Base-by-base conservation (phyloP, 208 protist species). In the Crithidia acanthocephali region DNA sequence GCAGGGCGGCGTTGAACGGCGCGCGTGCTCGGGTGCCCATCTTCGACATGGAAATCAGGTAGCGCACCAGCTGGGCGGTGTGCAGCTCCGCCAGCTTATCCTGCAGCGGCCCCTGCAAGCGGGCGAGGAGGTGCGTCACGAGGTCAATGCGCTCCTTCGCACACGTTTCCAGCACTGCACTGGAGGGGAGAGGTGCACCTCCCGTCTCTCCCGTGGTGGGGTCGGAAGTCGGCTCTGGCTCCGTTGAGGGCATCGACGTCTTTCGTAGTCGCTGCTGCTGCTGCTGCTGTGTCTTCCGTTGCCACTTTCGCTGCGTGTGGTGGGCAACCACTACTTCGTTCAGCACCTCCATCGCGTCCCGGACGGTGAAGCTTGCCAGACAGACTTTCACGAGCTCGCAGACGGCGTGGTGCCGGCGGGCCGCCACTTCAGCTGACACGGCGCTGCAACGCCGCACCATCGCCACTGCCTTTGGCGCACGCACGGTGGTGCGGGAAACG, bases 21-120 rank as follows among this genome's bases (percentile, higher is more conserved):
- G 68, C 37, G 51, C 80, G 82, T 18, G 63, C 55, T 6, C 80
- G 76, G 6, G 88, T 64, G 42, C 61, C 63, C 52, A 90, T 62
- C 73, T 81, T 86, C 30, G 87, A 88, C 44, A 93, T 47, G 25
- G 80, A 82, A 0, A 53, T 78, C 40, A 93, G 58, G 67, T 88
- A 93, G 58, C 87, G 87, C 22, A 80, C 74, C 9, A 93, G 77
- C 35, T 74, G 51, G 27, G 73, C 57, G 15, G 84, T 80, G 28
- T 75, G 78, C 22, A 88, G 33, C 0, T 69, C 57, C 16, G 15
- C 33, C 3, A 74, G 27, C 33, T 40, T 32, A 22, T 27, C 32
- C 11, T 45, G 47, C 67, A 73, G 52, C 48, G 56, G 64, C 5
- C 61, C 64, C 27, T 65, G 67, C 23, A 79, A 59, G 15, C 55